Conservation (phyloP, 2,329 filamentous ascomycete genomes). For the Pezicula radicicola region DNA sequence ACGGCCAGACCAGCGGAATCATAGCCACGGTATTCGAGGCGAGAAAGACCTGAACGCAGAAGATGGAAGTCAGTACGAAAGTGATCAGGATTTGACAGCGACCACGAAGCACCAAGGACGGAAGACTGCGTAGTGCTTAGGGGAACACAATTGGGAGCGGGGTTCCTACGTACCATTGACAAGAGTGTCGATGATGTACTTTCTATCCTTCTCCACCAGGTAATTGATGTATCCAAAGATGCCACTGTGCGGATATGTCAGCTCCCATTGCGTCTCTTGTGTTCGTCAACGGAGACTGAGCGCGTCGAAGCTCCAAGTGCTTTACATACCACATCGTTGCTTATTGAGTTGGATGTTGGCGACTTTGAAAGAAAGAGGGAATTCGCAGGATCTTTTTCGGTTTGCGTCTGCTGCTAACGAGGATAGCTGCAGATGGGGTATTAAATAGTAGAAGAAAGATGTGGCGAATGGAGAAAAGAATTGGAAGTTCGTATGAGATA, state of each 20-base stretch:
- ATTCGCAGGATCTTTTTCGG: too few species aligned
- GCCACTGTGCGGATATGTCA: slow-evolving; percentile 53
- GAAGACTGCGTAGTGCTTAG: background rate
- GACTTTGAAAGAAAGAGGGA: too few species aligned
- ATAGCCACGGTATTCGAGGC: slow-evolving; percentile 98
- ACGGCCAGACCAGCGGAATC: slow-evolving; percentile 94
- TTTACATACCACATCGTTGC: too few species aligned
- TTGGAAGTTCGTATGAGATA: background rate
- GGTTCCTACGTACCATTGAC: slow-evolving; percentile 72
- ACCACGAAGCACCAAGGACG: background rate
- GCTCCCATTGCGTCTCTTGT: background rate
- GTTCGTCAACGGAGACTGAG: too few species aligned
- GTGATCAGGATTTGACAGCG: background rate
- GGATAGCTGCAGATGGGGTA: too few species aligned
- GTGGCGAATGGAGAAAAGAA: slow-evolving; percentile 3
- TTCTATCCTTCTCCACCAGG: slow-evolving; percentile 96
- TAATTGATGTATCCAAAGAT: slow-evolving; percentile 99
- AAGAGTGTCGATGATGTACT: slow-evolving; percentile 91
- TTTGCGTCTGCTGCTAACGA: too few species aligned
- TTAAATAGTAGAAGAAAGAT: background rate
- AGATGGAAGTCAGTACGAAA: background rate
- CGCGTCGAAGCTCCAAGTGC: too few species aligned
- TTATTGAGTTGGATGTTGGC: too few species aligned
- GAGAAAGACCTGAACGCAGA: slow-evolving; percentile 69
- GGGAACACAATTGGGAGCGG: background rate